These are phyloP conservation scores for Pleurozium schreberi DNA, from an alignment of 225 moss, liverwort and hornwort species.

Conservation along the genomic window DNA sequence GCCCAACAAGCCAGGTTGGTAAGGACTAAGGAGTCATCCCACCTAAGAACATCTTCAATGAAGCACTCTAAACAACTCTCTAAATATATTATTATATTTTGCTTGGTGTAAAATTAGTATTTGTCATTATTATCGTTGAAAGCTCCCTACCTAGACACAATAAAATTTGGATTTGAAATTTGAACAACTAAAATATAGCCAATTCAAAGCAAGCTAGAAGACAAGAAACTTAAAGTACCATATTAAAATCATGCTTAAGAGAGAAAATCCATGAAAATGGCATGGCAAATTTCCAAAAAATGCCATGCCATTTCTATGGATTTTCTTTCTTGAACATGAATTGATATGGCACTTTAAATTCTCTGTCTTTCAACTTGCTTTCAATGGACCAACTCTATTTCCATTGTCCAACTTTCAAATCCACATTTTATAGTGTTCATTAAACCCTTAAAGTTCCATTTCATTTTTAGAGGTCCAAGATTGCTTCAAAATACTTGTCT, in stretches of 20 bases:
- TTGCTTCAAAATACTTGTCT: too few species aligned
- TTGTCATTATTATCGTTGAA: neutral
- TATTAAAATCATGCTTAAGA: neutral
- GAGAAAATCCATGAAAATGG: neutral
- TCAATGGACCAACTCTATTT: too few species aligned
- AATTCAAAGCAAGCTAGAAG: neutral
- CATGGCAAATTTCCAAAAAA: too few species aligned
- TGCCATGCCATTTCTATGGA: too few species aligned
- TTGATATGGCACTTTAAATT: too few species aligned
- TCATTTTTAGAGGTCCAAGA: too few species aligned
- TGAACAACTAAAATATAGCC: rapidly evolving
- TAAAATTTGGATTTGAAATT: neutral
- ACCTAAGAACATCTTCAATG: neutral
- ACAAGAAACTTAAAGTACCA: too few species aligned
- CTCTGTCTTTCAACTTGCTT: too few species aligned
- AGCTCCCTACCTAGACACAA: neutral
- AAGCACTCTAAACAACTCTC: neutral
- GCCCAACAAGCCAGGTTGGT: neutral
- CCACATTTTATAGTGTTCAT: too few species aligned
- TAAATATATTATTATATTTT: neutral
- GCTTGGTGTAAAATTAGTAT: neutral
- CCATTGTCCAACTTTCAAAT: too few species aligned
- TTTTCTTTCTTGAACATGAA: too few species aligned
- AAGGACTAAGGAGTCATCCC: neutral
- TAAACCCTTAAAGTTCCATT: too few species aligned